A percentile compares a stretch with the other conserved stretches of the same genome.
phyloP scores from a whole-genome alignment of 352 stramenopile species.

The Peronospora belbahrii region DNA sequence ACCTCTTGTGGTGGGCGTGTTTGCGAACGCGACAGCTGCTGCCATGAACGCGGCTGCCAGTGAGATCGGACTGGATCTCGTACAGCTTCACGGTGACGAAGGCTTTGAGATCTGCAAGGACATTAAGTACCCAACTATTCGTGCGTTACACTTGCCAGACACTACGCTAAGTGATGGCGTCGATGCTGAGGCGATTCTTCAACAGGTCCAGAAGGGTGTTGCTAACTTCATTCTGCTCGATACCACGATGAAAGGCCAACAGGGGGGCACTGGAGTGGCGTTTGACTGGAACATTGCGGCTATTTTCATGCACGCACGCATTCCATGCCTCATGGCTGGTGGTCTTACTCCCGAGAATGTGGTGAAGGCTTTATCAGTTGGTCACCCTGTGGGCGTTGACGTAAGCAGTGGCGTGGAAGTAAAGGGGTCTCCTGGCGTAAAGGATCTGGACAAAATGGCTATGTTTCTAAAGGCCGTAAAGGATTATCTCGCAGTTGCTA shows the following conservation, averaged over 20 bases:
- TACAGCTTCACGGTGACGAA: slow-evolving; percentile 97
- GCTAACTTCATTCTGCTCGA: slow-evolving; percentile 92
- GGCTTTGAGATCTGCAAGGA: slow-evolving; percentile 83
- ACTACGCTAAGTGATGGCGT: slow-evolving; percentile 59
- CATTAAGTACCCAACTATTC: slow-evolving; percentile 86
- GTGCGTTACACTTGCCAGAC: slow-evolving; percentile 91
- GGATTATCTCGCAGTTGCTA: slow-evolving; percentile 46
- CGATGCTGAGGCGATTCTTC: slow-evolving; percentile 63
- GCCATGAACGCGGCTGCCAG: slow-evolving; percentile 87
- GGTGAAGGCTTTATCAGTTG: slow-evolving; percentile 72
- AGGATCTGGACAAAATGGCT: slow-evolving; percentile 52
- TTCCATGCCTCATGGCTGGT: slow-evolving; percentile 95
- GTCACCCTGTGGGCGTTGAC: slow-evolving; percentile 90
- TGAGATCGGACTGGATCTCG: slow-evolving; percentile 91
- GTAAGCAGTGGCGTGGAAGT: slow-evolving; percentile 94
- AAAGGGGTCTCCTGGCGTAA: slow-evolving; percentile 54
- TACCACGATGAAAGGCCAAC: slow-evolving; percentile 91
- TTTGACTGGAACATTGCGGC: slow-evolving; percentile 96
- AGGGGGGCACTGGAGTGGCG: slow-evolving; percentile 87
- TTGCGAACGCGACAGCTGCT: slow-evolving; percentile 92
- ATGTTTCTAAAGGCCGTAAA: slow-evolving; percentile 59
- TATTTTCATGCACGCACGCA: slow-evolving; percentile 80
- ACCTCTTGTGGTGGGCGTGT: slow-evolving; percentile 92
- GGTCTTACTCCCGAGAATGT: slow-evolving; percentile 93
- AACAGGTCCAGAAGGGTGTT: slow-evolving; percentile 49